Conservation (phyloP, 345 rosid genomes). For the Litchi chinensis region DNA sequence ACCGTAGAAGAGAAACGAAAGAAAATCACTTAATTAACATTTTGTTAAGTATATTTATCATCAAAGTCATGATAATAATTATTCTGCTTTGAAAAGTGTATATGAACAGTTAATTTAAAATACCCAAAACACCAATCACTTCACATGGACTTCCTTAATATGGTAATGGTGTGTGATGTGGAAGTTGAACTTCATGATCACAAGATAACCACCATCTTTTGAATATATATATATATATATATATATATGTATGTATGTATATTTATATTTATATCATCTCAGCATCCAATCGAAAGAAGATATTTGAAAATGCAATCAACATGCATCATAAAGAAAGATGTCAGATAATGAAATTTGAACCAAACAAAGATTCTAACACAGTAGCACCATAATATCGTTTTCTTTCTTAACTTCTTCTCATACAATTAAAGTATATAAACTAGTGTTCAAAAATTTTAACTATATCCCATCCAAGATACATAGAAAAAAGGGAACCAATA, state of each 20-base stretch:
- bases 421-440: background rate
- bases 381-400: background rate
- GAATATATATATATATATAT: background rate
- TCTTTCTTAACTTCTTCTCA: background rate
- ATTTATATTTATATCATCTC: background rate
- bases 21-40: too few relatives aligned
- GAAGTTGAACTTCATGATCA: background rate
- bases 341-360: slow-evolving; percentile 21
- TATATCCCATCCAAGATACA: background rate
- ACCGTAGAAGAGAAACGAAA: too few relatives aligned
- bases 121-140: background rate
- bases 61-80: too few relatives aligned
- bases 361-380: slow-evolving; percentile 28
- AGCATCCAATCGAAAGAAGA: slow-evolving; percentile 11
- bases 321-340: background rate
- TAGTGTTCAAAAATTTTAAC: background rate
- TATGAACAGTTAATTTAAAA: background rate
- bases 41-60: too few relatives aligned
- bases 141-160: background rate
- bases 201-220: background rate
- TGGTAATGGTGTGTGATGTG: background rate
- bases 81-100: background rate
- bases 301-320: slow-evolving; percentile 19
- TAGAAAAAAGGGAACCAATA: background rate
- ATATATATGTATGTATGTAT: too few relatives aligned